A percentile compares a stretch with the other conserved stretches of the same genome.
phyloP scores from a whole-genome alignment of 1,284 basidiomycete species.

The Tilletia caries region DNA sequence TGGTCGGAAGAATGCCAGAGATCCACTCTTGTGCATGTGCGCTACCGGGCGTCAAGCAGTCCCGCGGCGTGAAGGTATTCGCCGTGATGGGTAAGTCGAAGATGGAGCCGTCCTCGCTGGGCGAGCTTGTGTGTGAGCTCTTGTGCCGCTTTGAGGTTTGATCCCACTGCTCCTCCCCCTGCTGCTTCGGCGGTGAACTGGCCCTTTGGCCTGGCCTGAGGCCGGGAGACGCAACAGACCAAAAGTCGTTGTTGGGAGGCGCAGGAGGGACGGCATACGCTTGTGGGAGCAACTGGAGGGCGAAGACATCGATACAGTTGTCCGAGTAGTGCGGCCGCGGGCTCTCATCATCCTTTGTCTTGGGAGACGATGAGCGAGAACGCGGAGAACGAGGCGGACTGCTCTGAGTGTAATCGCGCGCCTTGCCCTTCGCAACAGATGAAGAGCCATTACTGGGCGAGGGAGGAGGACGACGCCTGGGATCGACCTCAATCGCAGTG shows the following conservation, averaged over 20 bases:
- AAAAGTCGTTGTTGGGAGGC: background rate
- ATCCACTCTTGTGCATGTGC: background rate
- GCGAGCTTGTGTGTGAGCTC: background rate
- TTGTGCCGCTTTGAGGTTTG: background rate
- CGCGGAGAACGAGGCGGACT: no score
- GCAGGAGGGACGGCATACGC: background rate
- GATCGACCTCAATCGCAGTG: conserved; percentile 22
- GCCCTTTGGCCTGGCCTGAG: background rate
- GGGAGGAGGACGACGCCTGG: conserved; percentile 2
- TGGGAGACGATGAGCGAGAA: no score
- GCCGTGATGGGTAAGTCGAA: conserved; percentile 17
- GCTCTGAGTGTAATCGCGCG: no score
- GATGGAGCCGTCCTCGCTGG: background rate
- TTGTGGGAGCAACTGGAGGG: conserved; percentile 61
- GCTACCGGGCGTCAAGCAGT: conserved; percentile 16
- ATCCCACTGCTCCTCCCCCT: background rate
- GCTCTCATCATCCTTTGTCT: conserved; percentile 39
- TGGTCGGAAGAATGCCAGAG: background rate
- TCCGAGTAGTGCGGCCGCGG: conserved; percentile 62
- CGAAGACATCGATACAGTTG: conserved; percentile 65
- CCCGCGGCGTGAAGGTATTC: conserved; percentile 21
- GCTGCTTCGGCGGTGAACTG: background rate
- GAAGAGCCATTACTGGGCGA: no score
- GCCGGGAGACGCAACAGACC: background rate
- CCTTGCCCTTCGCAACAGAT: no score